Evolutionary conservation across 148 eudicot species (phyloP).

Genomic region (Hydrangea macrophylla): DNA sequence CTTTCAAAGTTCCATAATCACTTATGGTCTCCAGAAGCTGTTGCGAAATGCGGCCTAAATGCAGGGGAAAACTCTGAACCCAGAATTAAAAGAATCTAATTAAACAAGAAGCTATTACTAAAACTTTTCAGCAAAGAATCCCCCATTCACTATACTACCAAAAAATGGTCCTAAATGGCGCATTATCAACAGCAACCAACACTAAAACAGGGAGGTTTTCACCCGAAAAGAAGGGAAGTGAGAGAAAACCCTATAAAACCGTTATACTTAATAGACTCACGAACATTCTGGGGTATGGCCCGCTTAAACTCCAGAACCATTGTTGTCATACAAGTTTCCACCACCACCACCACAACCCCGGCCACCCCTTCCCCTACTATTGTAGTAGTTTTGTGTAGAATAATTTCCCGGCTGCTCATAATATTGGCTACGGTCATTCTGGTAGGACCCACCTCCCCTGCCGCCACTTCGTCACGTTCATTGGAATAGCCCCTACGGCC

Average conservation of each 20-base stretch:
- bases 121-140: background rate
- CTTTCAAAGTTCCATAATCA: background rate
- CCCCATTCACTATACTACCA: background rate
- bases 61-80: too few species aligned
- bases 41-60: too few species aligned
- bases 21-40: too few species aligned
- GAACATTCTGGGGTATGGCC: constrained; percentile 33
- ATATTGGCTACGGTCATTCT: constrained; percentile 68
- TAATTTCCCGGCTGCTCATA: constrained; percentile 53
- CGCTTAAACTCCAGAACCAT: constrained; percentile 40
- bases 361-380: constrained; percentile 42
- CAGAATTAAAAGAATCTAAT: background rate
- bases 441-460: constrained; percentile 62
- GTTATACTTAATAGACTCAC: constrained; percentile 9
- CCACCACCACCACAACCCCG: constrained; percentile 25
- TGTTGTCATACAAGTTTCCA: constrained; percentile 30
- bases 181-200: background rate
- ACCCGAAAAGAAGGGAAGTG: background rate
- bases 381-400: constrained; percentile 48
- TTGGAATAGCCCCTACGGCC: constrained; percentile 61
- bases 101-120: background rate
- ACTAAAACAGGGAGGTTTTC: too few species aligned
- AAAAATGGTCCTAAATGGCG: background rate
- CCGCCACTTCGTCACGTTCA: constrained; percentile 71
- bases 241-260: constrained; percentile 9